Conservation (phyloP, 129 eudicot genomes). For the Arctium minus region DNA sequence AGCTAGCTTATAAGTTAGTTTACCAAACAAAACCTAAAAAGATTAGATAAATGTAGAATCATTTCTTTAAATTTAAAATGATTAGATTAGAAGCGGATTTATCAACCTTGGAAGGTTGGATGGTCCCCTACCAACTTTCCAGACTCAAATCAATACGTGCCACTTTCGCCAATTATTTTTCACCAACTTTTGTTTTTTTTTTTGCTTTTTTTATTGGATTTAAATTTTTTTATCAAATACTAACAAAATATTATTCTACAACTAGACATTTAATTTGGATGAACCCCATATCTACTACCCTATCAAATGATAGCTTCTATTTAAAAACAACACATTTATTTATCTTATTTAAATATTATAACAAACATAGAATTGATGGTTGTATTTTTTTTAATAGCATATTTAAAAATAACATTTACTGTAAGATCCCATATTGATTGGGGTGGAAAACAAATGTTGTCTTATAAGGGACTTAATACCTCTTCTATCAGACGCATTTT, state of each 20-base stretch:
- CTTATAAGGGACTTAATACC: too few relatives aligned
- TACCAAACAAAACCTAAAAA: too few relatives aligned
- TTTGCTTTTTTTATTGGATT: too few relatives aligned
- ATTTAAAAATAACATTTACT: too few relatives aligned
- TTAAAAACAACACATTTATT: background rate
- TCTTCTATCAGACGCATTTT: too few relatives aligned
- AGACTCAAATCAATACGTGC: background rate
- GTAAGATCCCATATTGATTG: too few relatives aligned
- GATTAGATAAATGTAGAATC: too few relatives aligned
- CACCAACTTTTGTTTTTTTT: background rate
- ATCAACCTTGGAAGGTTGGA: background rate
- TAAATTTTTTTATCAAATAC: too few relatives aligned
- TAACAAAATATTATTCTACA: background rate
- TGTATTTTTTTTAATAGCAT: background rate
- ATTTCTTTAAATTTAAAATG: too few relatives aligned
- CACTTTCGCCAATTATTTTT: background rate
- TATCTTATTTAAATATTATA: background rate
- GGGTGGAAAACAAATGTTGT: too few relatives aligned
- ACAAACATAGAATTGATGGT: background rate
- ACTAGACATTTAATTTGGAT: background rate
- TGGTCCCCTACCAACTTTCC: slow-evolving; percentile 21
- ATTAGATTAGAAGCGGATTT: background rate
- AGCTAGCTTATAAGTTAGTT: too few relatives aligned
- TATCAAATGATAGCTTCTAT: background rate
- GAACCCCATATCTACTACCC: background rate